Evolutionary conservation across 2,329 filamentous ascomycete species (phyloP).

Genomic region (Bipolaris gigantea): DNA sequence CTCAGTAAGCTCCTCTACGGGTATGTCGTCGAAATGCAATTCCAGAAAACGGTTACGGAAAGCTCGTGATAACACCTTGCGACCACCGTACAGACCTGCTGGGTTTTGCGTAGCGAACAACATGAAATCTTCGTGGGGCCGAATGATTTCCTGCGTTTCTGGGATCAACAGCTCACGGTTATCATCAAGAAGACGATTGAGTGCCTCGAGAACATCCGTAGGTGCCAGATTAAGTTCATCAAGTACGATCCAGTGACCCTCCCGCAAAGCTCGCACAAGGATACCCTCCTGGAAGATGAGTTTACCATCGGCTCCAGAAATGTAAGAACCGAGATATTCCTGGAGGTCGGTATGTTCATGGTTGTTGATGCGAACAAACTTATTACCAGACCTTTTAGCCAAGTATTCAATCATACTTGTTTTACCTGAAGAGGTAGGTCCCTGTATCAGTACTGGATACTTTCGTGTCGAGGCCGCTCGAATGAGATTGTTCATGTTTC

Average conservation of each 20-base stretch:
- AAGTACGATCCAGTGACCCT: slow-evolving; percentile 96
- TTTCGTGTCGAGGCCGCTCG: slow-evolving; percentile 87
- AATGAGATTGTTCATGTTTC: slow-evolving; percentile 92
- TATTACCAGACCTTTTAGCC: slow-evolving; percentile 94
- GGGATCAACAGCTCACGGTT: slow-evolving; percentile 95
- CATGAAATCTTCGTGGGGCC: slow-evolving; percentile 93
- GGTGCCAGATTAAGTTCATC: slow-evolving; percentile 97
- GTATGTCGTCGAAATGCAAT: slow-evolving; percentile 97
- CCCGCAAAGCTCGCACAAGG: slow-evolving; percentile 85
- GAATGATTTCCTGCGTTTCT: slow-evolving; percentile 92
- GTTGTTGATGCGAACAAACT: slow-evolving; percentile 98
- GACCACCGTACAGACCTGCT: slow-evolving; percentile 88
- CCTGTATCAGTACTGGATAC: slow-evolving; percentile 94
- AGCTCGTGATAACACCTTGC: slow-evolving; percentile 88
- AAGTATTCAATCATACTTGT: slow-evolving; percentile 99
- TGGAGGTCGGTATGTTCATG: slow-evolving; percentile 98
- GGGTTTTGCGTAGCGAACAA: slow-evolving; percentile 98
- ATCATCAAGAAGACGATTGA: slow-evolving; percentile 94
- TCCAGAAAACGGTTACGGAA: slow-evolving; percentile 98
- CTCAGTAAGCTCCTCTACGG: slow-evolving; percentile 86
- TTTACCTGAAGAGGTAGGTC: slow-evolving; percentile 95
- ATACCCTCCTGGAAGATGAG: slow-evolving; percentile 91
- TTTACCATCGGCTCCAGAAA: slow-evolving; percentile 82
- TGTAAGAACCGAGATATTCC: slow-evolving; percentile 93
- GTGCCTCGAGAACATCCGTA: slow-evolving; percentile 92